These are phyloP conservation scores for Nidula microcarpa DNA, from an alignment of 768 basidiomycete species.

Conservation along the genomic window DNA sequence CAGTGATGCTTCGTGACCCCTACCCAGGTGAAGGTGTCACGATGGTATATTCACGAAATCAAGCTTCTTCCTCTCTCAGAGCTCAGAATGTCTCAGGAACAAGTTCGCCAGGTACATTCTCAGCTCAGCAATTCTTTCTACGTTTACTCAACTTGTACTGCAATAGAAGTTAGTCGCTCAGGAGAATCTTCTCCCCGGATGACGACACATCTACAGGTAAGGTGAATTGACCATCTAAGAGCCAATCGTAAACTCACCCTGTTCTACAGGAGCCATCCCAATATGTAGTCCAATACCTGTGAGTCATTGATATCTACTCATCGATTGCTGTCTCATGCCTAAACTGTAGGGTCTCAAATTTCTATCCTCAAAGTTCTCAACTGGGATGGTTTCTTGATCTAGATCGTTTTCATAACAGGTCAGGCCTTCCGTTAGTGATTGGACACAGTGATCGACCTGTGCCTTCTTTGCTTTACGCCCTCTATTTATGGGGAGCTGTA, in stretches of 20 bases:
- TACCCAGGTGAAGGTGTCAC: slow-evolving; percentile 6
- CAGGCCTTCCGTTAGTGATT: slow-evolving; percentile 20
- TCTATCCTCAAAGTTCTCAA: slow-evolving; percentile 39
- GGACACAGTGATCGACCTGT: slow-evolving; percentile 27
- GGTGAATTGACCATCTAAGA: not conserved
- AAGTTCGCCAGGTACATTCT: not conserved
- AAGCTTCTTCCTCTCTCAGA: not conserved
- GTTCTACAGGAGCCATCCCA: not conserved
- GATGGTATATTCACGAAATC: slow-evolving; percentile 4
- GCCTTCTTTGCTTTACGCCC: slow-evolving; percentile 30
- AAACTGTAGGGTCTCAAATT: slow-evolving; percentile 23
- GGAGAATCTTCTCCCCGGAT: not conserved
- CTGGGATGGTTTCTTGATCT: slow-evolving; percentile 53
- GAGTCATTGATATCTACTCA: slow-evolving; percentile 5
- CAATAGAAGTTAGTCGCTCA: not conserved
- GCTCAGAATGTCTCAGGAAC: not conserved
- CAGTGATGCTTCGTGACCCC: slow-evolving; percentile 10
- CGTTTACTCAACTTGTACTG: not conserved
- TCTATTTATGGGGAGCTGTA: slow-evolving; percentile 34
- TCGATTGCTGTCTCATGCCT: not conserved
- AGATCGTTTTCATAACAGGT: slow-evolving; percentile 34
- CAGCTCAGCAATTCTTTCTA: not conserved
- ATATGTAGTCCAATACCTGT: slow-evolving; percentile 5
- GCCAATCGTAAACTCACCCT: not conserved
- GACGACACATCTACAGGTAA: not conserved